Conservation (phyloP, 2,329 filamentous ascomycete genomes). For the Xylariaceae sp. region DNA sequence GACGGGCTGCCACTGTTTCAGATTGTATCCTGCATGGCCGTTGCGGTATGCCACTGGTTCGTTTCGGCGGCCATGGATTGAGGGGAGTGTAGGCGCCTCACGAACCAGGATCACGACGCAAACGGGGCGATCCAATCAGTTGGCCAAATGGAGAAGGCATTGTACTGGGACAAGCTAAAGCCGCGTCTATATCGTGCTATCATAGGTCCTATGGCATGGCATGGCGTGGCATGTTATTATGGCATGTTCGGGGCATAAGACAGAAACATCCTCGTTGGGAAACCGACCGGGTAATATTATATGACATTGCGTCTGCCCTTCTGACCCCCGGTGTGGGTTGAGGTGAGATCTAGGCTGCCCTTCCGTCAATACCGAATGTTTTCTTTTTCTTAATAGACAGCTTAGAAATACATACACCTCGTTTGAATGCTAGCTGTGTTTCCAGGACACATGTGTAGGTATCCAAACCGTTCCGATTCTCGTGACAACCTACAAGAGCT, state of each 20-base stretch:
- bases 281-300: no score
- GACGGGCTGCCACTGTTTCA: slow-evolving; percentile 23
- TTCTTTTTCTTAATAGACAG: background rate
- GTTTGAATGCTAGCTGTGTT: background rate
- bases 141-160: background rate
- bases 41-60: slow-evolving; percentile 14
- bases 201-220: background rate
- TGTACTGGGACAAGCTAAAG: background rate
- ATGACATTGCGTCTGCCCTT: no score
- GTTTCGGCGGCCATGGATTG: background rate
- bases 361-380: no score
- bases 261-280: no score
- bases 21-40: slow-evolving; percentile 10
- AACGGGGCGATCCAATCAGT: slow-evolving; percentile 2
- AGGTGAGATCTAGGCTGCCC: no score
- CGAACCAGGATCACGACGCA: background rate
- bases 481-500: background rate
- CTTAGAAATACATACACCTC: background rate
- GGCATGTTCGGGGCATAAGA: no score
- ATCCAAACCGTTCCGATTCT: background rate
- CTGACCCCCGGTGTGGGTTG: no score
- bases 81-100: slow-evolving; percentile 2
- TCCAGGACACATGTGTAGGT: background rate
- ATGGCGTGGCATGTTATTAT: no score
- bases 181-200: background rate